Evolutionary conservation across 2,329 filamentous ascomycete genomes (phyloP), one percentile per base, ranked within the genome.

Genomic region (Seiridium cupressi): DNA sequence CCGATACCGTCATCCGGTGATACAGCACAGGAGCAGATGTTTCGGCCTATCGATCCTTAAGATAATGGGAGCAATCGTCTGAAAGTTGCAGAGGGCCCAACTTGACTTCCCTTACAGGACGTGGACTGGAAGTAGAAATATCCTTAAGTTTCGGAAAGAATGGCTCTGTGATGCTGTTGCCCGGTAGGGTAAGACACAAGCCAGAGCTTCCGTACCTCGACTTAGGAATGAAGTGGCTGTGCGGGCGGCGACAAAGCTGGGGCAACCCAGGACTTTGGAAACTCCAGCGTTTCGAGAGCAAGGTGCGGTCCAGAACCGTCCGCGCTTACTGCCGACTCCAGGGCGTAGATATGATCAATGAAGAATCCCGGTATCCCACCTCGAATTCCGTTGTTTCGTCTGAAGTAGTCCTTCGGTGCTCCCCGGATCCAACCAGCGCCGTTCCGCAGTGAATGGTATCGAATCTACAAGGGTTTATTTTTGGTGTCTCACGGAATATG

Each of bases 221-320:
- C 18, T 26, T n/a, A 18, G 55, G 55, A 58, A 58, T 49, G 55
- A n/a, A 34, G 26, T 13, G 46, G 18, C 32, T 31, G 32, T 26
- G 35, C 9, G 46, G 55, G 38, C 32, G 42, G 35, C 10, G 42
- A 46, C 18, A 34, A 35, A 13, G 26, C 44, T 35, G 44, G 40
- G 44, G 32, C 42, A 46, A 47, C 40, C 54, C 42, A 26, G 31
- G 31, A 18, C 11, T 47, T 36, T 47, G 31, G 34, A 57, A 34
- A 47, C 54, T 57, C 40, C 42, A 31, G 47, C 54, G 54, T 57
- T 57, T 57, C 44, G 35, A 38, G 40, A 34, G 40, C 11, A 35
- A 34, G 26, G 31, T 57, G 31, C 44, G 31, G 36, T 36, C 42
- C 54, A 36, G 44, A 38, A 57, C 31, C n/a, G 44, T 4, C 40